Percentiles rank a stretch among this genome's conserved stretches.
Evolutionary conservation across 495 filamentous ascomycete genomes (phyloP).

Genomic region (Penicillium coprophilum): DNA sequence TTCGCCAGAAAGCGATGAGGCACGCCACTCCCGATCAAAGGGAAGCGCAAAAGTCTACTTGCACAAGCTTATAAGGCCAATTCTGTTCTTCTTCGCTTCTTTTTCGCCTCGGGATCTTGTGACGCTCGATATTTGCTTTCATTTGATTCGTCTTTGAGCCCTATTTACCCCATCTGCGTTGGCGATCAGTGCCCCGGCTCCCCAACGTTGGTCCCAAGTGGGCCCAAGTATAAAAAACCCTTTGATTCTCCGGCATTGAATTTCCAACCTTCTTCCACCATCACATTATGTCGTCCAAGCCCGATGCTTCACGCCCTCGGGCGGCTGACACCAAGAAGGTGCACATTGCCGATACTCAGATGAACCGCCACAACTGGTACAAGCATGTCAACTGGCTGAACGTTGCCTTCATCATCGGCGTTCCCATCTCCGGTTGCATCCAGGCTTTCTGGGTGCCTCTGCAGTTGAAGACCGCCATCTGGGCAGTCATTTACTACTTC

Average conservation of each 20-base stretch:
- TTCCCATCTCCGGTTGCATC: slow-evolving; percentile 75
- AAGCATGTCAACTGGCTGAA: slow-evolving; percentile 98
- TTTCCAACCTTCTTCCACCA: slow-evolving; percentile 8
- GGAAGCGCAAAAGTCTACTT: slow-evolving; percentile 4
- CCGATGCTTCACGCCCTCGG: slow-evolving; percentile 37
- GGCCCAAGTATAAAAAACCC: slow-evolving; percentile 29
- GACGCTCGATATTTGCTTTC: slow-evolving; percentile 17
- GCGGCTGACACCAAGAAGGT: slow-evolving; percentile 52
- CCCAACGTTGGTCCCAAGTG: slow-evolving; percentile 37
- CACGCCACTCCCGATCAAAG: slow-evolving; percentile 21
- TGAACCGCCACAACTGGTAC: slow-evolving; percentile 88
- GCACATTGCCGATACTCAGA: slow-evolving; percentile 60
- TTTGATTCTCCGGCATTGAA: slow-evolving; percentile 13
- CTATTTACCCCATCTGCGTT: slow-evolving; percentile 27
- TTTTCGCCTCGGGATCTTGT: slow-evolving; percentile 40
- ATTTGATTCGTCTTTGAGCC: slow-evolving; percentile 17
- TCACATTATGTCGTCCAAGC: slow-evolving; percentile 41
- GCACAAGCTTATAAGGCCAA: neutral
- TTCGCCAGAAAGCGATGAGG: slow-evolving; percentile 18
- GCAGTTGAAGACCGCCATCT: slow-evolving; percentile 71
- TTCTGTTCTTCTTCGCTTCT: slow-evolving; percentile 7
- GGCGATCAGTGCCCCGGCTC: slow-evolving; percentile 24
- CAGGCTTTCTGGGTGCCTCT: slow-evolving; percentile 81
- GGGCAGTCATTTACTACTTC: slow-evolving; percentile 87
- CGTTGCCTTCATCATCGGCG: slow-evolving; percentile 78